Evolutionary conservation across 2,329 filamentous ascomycete species (phyloP).

Genomic region (Diaporthe eres): DNA sequence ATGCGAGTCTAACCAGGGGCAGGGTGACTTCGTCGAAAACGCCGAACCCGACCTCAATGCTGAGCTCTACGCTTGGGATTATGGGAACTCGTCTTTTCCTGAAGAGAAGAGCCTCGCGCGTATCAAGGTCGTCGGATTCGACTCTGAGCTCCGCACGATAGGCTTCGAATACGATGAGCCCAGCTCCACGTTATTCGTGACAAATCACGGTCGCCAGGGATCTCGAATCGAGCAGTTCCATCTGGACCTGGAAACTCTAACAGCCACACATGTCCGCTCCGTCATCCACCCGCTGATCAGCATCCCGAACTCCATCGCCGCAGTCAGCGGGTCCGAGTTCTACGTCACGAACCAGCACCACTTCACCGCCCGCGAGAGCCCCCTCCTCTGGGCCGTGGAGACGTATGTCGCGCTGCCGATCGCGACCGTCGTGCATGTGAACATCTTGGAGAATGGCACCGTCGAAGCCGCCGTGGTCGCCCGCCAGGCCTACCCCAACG

Average conservation of each 20-base stretch:
- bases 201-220: constrained; percentile 54
- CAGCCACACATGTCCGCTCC: constrained; percentile 53
- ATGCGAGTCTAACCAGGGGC: neutral
- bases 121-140: constrained; percentile 41
- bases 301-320: constrained; percentile 56
- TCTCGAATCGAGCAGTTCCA: constrained; percentile 57
- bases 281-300: constrained; percentile 56
- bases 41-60: constrained; percentile 13
- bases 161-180: constrained; percentile 56
- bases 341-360: constrained; percentile 59
- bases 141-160: constrained; percentile 55
- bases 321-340: constrained; percentile 53
- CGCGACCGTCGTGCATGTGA: constrained; percentile 55
- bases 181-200: constrained; percentile 53
- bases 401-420: constrained; percentile 51
- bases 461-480: constrained; percentile 47
- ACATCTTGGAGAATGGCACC: constrained; percentile 30
- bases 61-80: constrained; percentile 12
- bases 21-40: constrained; percentile 11
- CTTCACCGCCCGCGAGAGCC: constrained; percentile 48
- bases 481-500: constrained; percentile 57
- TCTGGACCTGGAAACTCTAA: constrained; percentile 51
- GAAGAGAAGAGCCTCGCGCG: neutral
- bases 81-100: neutral
- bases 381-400: constrained; percentile 51